phyloP scores from a whole-genome alignment of 1,139 yeast genomes.

The Protomyces gravidus region DNA sequence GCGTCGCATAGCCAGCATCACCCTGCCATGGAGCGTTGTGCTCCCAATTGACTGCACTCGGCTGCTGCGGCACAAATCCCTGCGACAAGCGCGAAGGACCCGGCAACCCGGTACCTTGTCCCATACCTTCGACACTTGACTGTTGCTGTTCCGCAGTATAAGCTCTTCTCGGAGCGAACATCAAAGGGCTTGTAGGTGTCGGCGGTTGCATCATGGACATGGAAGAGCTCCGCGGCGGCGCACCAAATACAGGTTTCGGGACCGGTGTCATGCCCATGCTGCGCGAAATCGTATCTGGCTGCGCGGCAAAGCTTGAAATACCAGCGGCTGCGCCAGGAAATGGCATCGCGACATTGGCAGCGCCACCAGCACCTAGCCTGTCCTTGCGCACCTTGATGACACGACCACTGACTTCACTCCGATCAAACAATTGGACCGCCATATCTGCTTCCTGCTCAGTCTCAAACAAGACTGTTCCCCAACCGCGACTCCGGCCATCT shows the following conservation, averaged over 20 bases:
- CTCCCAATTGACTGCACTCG: not conserved
- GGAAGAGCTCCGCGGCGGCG: not conserved
- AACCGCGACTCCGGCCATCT: slow-evolving; percentile 53
- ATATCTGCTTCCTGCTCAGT: slow-evolving; percentile 50
- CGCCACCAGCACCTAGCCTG: slow-evolving; percentile 32
- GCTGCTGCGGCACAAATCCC: not conserved
- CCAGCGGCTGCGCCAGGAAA: not conserved
- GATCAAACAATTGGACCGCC: slow-evolving; percentile 52
- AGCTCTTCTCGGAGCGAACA: not conserved
- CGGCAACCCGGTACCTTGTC: not conserved
- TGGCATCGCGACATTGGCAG: not conserved
- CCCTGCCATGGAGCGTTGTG: not conserved
- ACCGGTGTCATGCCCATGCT: not conserved
- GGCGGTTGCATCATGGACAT: not conserved
- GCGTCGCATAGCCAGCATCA: not conserved
- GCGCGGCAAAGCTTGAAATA: not conserved
- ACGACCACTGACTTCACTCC: slow-evolving; percentile 55
- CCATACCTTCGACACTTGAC: not conserved
- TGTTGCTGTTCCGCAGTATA: not conserved
- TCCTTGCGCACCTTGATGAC: slow-evolving; percentile 59
- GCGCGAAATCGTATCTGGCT: not conserved
- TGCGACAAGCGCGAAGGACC: not conserved
- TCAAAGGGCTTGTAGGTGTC: not conserved
- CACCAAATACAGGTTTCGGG: not conserved
- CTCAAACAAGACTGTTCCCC: slow-evolving; percentile 60